Percentiles rank a stretch among this genome's conserved stretches.
Evolutionary conservation across 108 stramenopile genomes (phyloP).

Genomic region (Skeletonema menzelii): DNA sequence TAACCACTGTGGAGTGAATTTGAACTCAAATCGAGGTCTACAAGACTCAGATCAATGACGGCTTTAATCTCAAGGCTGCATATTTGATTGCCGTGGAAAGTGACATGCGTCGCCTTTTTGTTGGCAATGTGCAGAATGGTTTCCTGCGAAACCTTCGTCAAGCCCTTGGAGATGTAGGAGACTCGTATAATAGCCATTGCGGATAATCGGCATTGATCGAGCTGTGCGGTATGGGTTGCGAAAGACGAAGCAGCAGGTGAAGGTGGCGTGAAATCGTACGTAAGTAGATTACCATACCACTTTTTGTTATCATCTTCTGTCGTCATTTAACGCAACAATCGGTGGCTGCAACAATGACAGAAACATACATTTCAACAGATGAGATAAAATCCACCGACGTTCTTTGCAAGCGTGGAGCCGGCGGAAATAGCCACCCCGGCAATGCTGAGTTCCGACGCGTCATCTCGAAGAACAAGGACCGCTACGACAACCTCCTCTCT

Average conservation of each 20-base stretch:
- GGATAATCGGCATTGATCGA: too few relatives aligned
- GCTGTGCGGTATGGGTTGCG: too few relatives aligned
- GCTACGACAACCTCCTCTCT: background rate
- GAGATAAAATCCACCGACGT: background rate
- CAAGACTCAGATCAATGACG: constrained; percentile 13
- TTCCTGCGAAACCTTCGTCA: constrained; percentile 4
- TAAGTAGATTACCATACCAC: too few relatives aligned
- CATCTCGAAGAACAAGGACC: background rate
- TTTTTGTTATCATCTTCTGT: too few relatives aligned
- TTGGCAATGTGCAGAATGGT: constrained; percentile 12
- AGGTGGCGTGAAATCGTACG: too few relatives aligned
- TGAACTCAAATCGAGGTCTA: constrained; percentile 33
- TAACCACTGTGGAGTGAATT: constrained; percentile 41
- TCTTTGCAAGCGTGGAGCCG: background rate
- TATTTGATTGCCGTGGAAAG: constrained; percentile 29
- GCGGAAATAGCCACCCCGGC: background rate
- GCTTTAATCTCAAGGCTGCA: background rate
- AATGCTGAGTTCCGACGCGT: background rate
- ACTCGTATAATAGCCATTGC: background rate
- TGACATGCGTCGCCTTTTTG: constrained; percentile 32
- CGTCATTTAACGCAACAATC: too few relatives aligned
- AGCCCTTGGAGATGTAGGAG: background rate
- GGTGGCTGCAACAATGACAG: background rate
- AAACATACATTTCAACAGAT: background rate
- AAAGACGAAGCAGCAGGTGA: too few relatives aligned